Percentiles rank a stretch among this genome's conserved stretches.
phyloP scores from a whole-genome alignment of 164 flowering plant species.

The Nymphaea colorata region DNA sequence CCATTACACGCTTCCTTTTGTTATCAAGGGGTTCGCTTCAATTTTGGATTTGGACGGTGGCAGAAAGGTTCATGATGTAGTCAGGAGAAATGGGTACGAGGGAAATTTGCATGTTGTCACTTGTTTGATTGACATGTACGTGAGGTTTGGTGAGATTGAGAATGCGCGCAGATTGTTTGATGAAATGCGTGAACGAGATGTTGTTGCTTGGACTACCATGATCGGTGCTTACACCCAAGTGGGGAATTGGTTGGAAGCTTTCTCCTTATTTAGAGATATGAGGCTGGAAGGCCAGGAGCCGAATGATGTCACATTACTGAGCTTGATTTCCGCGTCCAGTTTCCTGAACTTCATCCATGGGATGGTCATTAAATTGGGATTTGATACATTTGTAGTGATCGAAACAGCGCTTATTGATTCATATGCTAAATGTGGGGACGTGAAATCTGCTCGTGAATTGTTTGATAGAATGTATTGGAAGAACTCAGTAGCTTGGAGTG shows the following conservation, averaged over 20 bases:
- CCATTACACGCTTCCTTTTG: slow-evolving; percentile 22
- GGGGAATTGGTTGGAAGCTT: slow-evolving; percentile 7
- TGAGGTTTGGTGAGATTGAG: slow-evolving; percentile 10
- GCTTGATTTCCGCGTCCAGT: slow-evolving; percentile 14
- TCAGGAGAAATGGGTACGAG: slow-evolving; percentile 7
- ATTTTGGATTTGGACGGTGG: slow-evolving; percentile 12
- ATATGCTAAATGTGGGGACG: slow-evolving; percentile 18
- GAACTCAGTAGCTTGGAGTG: slow-evolving; percentile 16
- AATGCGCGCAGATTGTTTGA: slow-evolving; percentile 16
- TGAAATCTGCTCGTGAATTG: slow-evolving; percentile 3
- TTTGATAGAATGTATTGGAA: slow-evolving; percentile 12
- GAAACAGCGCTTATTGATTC: slow-evolving; percentile 16
- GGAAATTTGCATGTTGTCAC: slow-evolving; percentile 15
- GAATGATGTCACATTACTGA: slow-evolving; percentile 14
- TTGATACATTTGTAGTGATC: slow-evolving; percentile 12
- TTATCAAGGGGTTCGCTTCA: slow-evolving; percentile 16
- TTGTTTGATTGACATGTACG: slow-evolving; percentile 17
- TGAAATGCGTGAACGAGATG: slow-evolving; percentile 19
- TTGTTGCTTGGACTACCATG: slow-evolving; percentile 25
- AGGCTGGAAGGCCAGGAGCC: slow-evolving; percentile 13
- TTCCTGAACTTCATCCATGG: slow-evolving; percentile 9
- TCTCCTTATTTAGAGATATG: slow-evolving; percentile 13
- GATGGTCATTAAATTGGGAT: slow-evolving; percentile 13
- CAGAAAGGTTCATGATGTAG: slow-evolving; percentile 10
- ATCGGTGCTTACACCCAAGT: slow-evolving; percentile 13